phyloP scores from a whole-genome alignment of 192 early-diverging fungal species.

The Phlyctochytrium bullatum region DNA sequence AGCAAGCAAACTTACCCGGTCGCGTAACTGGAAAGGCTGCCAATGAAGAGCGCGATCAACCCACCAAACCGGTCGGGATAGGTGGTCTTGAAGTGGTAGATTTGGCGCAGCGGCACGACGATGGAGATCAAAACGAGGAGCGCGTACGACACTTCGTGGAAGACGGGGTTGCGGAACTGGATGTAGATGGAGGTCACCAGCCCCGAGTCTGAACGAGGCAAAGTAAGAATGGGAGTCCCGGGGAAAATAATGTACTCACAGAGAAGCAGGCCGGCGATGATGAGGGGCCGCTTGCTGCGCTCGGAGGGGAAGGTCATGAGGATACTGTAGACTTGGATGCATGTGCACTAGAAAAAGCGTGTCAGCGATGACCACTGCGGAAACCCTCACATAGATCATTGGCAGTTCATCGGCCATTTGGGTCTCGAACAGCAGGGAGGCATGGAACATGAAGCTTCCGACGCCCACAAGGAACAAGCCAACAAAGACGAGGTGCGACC shows the following conservation, averaged over 20 bases:
- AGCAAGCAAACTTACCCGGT: neutral
- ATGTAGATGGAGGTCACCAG: conserved; percentile 53
- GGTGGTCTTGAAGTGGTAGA: conserved; percentile 17
- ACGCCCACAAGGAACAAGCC: conserved; percentile 65
- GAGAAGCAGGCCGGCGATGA: neutral
- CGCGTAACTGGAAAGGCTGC: neutral
- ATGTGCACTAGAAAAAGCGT: neutral
- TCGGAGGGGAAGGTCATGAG: conserved; percentile 15
- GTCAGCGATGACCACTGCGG: neutral
- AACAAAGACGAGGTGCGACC: conserved; percentile 57
- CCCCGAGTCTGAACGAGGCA: conserved; percentile 11
- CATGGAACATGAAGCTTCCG: conserved; percentile 77
- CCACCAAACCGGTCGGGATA: neutral
- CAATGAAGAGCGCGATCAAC: neutral
- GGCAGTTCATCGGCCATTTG: conserved; percentile 81
- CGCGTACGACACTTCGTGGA: conserved; percentile 54
- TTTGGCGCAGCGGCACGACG: conserved; percentile 23
- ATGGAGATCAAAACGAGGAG: conserved; percentile 21
- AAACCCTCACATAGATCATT: conserved; percentile 40
- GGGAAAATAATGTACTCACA: conserved; percentile 17
- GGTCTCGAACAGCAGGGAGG: conserved; percentile 68
- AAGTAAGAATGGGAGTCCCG: neutral
- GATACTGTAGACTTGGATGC: conserved; percentile 33
- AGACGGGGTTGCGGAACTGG: conserved; percentile 64
- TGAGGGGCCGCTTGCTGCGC: conserved; percentile 12